A percentile compares a stretch with the other conserved stretches of the same genome.
Evolutionary conservation across 495 filamentous ascomycete genomes (phyloP).

Genomic region (Parathielavia appendiculata): DNA sequence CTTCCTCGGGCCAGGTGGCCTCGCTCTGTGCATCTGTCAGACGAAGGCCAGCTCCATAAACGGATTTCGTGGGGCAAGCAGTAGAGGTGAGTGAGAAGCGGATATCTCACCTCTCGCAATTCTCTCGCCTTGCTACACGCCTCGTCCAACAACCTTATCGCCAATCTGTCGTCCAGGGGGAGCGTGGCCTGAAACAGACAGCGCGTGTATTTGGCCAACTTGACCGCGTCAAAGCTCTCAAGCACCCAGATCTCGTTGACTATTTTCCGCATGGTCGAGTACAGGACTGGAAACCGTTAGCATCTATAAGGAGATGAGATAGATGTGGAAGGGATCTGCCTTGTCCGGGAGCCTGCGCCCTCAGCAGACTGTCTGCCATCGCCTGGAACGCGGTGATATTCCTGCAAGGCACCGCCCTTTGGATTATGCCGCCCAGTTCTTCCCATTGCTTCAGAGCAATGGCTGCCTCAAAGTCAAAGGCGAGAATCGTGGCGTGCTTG

Average conservation of each 20-base stretch:
- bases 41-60: background rate
- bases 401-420: constrained; percentile 42
- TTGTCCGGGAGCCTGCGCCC: constrained; percentile 48
- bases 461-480: constrained; percentile 73
- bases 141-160: constrained; percentile 55
- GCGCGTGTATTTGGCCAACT: constrained; percentile 65
- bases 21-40: constrained; percentile 29
- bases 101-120: constrained; percentile 34
- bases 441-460: constrained; percentile 63
- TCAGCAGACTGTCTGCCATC: constrained; percentile 59
- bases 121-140: constrained; percentile 47
- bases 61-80: background rate
- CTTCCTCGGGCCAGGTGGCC: constrained; percentile 57
- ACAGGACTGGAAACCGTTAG: constrained; percentile 34
- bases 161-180: constrained; percentile 37
- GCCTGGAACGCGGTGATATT: constrained; percentile 40
- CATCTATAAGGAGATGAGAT: background rate
- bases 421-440: constrained; percentile 55
- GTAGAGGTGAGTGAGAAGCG: background rate
- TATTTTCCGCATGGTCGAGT: constrained; percentile 53
- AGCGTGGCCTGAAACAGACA: constrained; percentile 65
- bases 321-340: constrained; percentile 24
- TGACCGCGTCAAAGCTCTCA: constrained; percentile 46
- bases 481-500: constrained; percentile 59
- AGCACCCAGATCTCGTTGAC: constrained; percentile 58